Conservation (phyloP, 2,329 filamentous ascomycete genomes). For the Emericellopsis cladophorae region DNA sequence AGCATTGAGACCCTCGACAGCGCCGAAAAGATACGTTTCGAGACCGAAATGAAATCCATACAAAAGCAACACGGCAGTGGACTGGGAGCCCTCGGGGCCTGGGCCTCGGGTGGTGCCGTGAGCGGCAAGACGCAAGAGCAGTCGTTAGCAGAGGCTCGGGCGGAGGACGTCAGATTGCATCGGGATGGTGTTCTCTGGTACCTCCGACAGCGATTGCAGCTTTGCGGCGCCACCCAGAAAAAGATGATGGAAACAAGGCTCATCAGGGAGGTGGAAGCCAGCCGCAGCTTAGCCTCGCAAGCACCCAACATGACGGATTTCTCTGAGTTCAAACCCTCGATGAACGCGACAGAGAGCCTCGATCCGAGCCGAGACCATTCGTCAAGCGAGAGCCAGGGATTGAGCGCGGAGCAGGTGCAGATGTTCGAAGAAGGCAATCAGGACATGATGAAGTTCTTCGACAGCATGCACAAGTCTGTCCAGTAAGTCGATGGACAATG, state of each 20-base stretch:
- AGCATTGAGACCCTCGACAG: slow-evolving; percentile 70
- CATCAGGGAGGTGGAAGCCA: slow-evolving; percentile 77
- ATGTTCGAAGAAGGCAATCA: slow-evolving; percentile 90
- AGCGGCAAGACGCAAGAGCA: slow-evolving; percentile 50
- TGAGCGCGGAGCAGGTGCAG: slow-evolving; percentile 78
- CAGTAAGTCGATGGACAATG: slow-evolving; percentile 44
- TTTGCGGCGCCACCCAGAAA: slow-evolving; percentile 66
- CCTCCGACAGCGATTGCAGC: slow-evolving; percentile 61
- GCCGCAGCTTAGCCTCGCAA: slow-evolving; percentile 72
- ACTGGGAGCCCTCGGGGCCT: slow-evolving; percentile 48
- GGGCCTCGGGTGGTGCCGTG: slow-evolving; percentile 50
- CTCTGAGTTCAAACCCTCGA: slow-evolving; percentile 13
- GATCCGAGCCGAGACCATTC: slow-evolving; percentile 3
- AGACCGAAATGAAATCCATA: slow-evolving; percentile 59
- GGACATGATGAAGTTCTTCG: slow-evolving; percentile 85
- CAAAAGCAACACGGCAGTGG: slow-evolving; percentile 55
- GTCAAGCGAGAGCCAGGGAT: slow-evolving; percentile 27
- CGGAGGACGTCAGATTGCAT: slow-evolving; percentile 54
- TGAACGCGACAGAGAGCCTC: slow-evolving; percentile 2
- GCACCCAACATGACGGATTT: slow-evolving; percentile 23
- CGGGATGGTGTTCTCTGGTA: slow-evolving; percentile 78
- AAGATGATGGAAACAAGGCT: slow-evolving; percentile 88
- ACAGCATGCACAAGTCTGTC: slow-evolving; percentile 88
- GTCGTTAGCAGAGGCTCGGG: slow-evolving; percentile 55
- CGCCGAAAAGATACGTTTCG: slow-evolving; percentile 69